These are phyloP conservation scores for Aureobasidium zeae DNA, from an alignment of 2,329 filamentous ascomycete genomes.

Conservation along the genomic window DNA sequence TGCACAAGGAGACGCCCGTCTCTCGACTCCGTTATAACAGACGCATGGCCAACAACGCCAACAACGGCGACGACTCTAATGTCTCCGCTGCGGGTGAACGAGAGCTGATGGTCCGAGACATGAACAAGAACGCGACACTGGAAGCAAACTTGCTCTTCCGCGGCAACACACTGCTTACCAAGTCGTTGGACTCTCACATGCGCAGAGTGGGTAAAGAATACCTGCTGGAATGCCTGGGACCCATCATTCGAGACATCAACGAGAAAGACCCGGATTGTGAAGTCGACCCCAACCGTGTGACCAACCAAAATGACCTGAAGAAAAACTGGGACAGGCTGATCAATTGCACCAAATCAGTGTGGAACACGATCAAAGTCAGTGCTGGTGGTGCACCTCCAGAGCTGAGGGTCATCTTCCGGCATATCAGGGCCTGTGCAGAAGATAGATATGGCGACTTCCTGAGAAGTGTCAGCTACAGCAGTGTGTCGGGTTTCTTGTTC, in stretches of 20 bases:
- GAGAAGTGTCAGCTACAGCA: constrained; percentile 82
- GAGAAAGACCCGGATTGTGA: constrained; percentile 87
- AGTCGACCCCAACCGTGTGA: constrained; percentile 77
- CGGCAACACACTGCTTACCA: constrained; percentile 88
- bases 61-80: constrained; percentile 41
- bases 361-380: constrained; percentile 73
- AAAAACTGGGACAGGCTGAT: constrained; percentile 76
- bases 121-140: constrained; percentile 67
- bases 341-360: constrained; percentile 68
- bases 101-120: constrained; percentile 63
- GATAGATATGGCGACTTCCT: constrained; percentile 91
- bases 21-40: constrained; percentile 59
- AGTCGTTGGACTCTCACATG: constrained; percentile 93
- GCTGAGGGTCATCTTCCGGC: constrained; percentile 75
- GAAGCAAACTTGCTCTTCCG: constrained; percentile 94
- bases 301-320: constrained; percentile 59
- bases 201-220: constrained; percentile 87
- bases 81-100: constrained; percentile 44
- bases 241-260: constrained; percentile 82
- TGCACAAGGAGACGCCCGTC: constrained; percentile 69
- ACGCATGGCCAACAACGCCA: constrained; percentile 61
- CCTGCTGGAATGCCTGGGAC: constrained; percentile 74
- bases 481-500: constrained; percentile 90
- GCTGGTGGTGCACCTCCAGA: constrained; percentile 68
- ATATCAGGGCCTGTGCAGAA: constrained; percentile 84